Base-by-base conservation (phyloP, 768 basidiomycete genomes). In the Pulveroboletus sp. region DNA sequence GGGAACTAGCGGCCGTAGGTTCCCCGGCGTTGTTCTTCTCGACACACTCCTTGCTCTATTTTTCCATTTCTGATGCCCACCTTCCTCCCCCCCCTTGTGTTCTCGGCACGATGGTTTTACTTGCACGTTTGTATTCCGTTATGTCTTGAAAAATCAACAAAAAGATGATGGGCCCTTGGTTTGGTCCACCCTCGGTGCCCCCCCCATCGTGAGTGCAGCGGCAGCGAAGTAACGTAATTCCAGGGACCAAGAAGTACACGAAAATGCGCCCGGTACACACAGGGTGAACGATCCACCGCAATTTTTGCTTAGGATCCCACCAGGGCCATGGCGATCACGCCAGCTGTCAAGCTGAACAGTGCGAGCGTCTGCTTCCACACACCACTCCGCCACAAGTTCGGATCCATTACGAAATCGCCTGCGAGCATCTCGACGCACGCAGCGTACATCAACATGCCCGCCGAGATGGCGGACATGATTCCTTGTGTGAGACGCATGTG, bases 341-440 rank as follows among this genome's bases (percentile, higher is more conserved):
- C 88, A n/a, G 74, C 71, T 26, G 82, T 61, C 50, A 88, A 62
- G 60, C 84, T 86, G 2, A 64, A 60, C 13, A 89, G 67, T 10
- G 87, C 87, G 33, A 84, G 57, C 14, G 67, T 69, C 64, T 83
- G 80, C 42, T 69, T 67, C 39, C 55, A 47, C 14, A 66, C 50
- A 15, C 65, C 57, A 52, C 70, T 67, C 26, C 70, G 67, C 75
- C 73, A 73, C 66, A 71, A 69, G 66, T 57, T 71, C 61, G 38
- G 80, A 35, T 88, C 85, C 68, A 86, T 84, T 38, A 91, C 85
- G 56, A 91, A 90, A 65, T 92, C 89, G 3, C 80, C 89, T 0
- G 86, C 89, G 45, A 92, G 78, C 85, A 92, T 91, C 74, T 91
- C 89, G 7, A 91, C 87, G 9, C 83, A 86, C 10, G 84, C 80